Percentiles rank a stretch among this genome's conserved stretches.
These are phyloP conservation scores for Rubroshorea leprosula DNA, from an alignment of 345 rosid genomes.

Conservation along the genomic window DNA sequence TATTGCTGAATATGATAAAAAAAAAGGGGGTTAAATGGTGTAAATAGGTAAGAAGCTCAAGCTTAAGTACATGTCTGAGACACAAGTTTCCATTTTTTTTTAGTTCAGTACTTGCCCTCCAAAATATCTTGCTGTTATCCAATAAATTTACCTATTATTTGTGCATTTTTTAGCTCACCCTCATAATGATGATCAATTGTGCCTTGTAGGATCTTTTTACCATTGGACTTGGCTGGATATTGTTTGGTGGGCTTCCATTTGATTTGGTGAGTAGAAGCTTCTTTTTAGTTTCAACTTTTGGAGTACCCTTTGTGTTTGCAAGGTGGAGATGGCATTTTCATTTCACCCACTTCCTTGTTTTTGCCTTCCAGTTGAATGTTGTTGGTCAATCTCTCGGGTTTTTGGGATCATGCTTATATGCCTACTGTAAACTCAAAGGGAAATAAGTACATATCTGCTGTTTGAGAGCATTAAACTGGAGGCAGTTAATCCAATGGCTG, in stretches of 20 bases:
- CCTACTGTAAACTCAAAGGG: slow-evolving; percentile 45
- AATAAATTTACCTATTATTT: background rate
- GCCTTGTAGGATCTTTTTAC: slow-evolving; percentile 60
- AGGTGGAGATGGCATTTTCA: no score
- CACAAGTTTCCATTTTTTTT: no score
- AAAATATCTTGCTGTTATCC: background rate
- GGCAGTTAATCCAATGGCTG: slow-evolving; percentile 10
- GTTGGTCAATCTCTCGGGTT: slow-evolving; percentile 52
- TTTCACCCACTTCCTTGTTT: no score
- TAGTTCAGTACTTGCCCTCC: no score
- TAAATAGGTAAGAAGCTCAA: no score
- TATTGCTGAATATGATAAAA: no score
- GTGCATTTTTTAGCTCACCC: background rate
- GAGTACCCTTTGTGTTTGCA: no score
- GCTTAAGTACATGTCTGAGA: no score
- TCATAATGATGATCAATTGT: slow-evolving; percentile 9
- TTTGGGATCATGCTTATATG: slow-evolving; percentile 48
- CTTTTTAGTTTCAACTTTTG: no score
- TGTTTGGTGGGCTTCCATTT: slow-evolving; percentile 49
- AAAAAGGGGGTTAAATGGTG: no score
- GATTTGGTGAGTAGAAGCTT: slow-evolving; percentile 11
- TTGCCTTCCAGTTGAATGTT: slow-evolving; percentile 42
- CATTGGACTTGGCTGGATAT: slow-evolving; percentile 59
- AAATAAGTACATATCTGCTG: slow-evolving; percentile 17
- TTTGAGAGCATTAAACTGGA: slow-evolving; percentile 7